Base-by-base conservation (phyloP, 2,329 filamentous ascomycete species). In the Verticillium dahliae region DNA sequence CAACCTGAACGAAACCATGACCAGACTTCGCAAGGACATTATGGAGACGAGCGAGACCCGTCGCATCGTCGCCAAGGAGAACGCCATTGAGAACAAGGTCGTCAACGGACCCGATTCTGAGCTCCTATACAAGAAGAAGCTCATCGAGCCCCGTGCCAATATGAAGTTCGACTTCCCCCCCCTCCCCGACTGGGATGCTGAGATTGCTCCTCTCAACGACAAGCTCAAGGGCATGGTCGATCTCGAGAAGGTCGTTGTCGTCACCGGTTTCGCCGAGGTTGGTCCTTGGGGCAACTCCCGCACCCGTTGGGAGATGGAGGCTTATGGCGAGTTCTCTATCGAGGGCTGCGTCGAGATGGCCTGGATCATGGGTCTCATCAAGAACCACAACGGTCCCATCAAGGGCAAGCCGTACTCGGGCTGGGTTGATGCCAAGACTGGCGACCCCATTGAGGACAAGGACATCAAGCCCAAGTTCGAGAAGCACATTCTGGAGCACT, bases 351-450 rank as follows among this genome's bases (percentile, higher is more conserved):
- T 99, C 63, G 95, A 99, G 78, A 99, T 99, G 95, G 93, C 95
- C 37, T 99, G 95, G 95, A 92, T 99, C 76, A 99, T 98, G 94
- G 95, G 95, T 72, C 87, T 98, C 63, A 98, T 99, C 81, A 97
- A 94, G 84, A 96, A 99, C 76, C 91, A 97, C 81, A 98, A 98
- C 69, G 95, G 95, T 18, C 88, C 89, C 37, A 86, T 99, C 74
- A 99, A 99, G 81, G 95, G 95, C 74, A 90, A 96, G 80, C 90
- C 90, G 66, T 98, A 99, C 80, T 92, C 94, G 67, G 95, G 95
- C 69, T 99, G 91, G 92, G 91, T 99, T 62, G 95, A 99, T 72
- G 84, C 87, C 73, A 98, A 98, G 85, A 89, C 91, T 60, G 91
- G 91, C 54, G 94, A 98, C 62, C 95, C 95, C 7, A 92, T 99